These are phyloP conservation scores for Cladophialophora bantiana DNA, from an alignment of 2,329 filamentous ascomycete species.

Conservation along the genomic window DNA sequence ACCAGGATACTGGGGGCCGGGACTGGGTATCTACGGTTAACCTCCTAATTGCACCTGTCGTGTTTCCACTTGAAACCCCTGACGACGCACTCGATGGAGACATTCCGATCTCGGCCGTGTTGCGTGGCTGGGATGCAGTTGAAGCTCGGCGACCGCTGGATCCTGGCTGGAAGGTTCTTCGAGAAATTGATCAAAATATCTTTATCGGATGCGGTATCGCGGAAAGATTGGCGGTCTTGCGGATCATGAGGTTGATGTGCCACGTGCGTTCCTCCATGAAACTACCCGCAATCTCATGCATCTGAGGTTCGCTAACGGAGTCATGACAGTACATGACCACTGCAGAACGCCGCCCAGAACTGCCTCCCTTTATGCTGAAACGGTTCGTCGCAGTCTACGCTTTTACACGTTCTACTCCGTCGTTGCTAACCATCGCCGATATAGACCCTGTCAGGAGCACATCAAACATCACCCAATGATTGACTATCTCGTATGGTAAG, in stretches of 20 bases:
- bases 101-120: constrained; percentile 25
- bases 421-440: not conserved
- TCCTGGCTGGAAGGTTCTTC: constrained; percentile 25
- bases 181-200: constrained; percentile 23
- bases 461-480: constrained; percentile 19
- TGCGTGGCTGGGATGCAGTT: constrained; percentile 23
- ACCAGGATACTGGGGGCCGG: not conserved
- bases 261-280: not conserved
- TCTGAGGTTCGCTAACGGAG: not conserved
- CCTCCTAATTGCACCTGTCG: not conserved
- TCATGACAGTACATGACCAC: not conserved
- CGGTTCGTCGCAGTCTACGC: not conserved
- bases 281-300: not conserved
- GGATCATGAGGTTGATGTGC: constrained; percentile 13
- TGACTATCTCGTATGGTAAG: constrained; percentile 42
- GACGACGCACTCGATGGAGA: constrained; percentile 21
- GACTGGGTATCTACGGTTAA: constrained; percentile 3
- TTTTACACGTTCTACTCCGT: not conserved
- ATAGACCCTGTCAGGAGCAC: constrained; percentile 11
- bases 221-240: constrained; percentile 18
- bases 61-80: not conserved
- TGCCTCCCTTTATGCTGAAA: not conserved
- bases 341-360: not conserved
- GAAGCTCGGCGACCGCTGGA: constrained; percentile 23
- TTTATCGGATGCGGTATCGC: constrained; percentile 17